phyloP scores from a whole-genome alignment of 1,139 yeast genomes.

The Kurtzmaniella quercitrusa region DNA sequence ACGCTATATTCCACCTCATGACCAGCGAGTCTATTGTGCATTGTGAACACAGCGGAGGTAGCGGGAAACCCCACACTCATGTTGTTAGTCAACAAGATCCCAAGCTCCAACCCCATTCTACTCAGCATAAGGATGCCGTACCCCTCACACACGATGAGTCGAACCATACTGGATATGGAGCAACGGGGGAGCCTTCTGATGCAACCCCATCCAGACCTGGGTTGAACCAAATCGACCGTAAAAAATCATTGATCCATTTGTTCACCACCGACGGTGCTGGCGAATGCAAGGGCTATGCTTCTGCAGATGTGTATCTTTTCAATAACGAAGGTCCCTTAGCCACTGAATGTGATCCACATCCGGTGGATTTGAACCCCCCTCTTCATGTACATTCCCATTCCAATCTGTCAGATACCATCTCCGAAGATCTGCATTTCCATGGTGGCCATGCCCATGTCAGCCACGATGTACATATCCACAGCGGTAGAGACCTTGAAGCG shows the following conservation, averaged over 20 bases:
- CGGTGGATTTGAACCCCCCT: slow-evolving; percentile 6
- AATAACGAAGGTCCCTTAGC: slow-evolving; percentile 5
- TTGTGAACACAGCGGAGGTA: slow-evolving; percentile 61
- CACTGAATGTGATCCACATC: not conserved
- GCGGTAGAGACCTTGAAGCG: slow-evolving; percentile 8
- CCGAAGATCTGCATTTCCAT: slow-evolving; percentile 7
- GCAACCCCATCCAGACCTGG: not conserved
- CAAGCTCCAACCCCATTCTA: not conserved
- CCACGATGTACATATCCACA: slow-evolving; percentile 4
- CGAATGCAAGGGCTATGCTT: slow-evolving; percentile 52
- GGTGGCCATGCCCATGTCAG: slow-evolving; percentile 7
- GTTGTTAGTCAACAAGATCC: not conserved
- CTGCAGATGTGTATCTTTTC: slow-evolving; percentile 35
- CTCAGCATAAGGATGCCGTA: not conserved
- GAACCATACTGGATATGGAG: not conserved
- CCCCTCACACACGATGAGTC: slow-evolving; percentile 1
- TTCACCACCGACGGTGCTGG: slow-evolving; percentile 30
- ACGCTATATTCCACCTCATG: slow-evolving; percentile 60
- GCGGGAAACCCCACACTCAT: slow-evolving; percentile 10
- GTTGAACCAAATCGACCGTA: slow-evolving; percentile 8
- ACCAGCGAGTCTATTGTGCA: slow-evolving; percentile 85
- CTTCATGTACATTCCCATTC: not conserved
- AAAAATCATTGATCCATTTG: slow-evolving; percentile 25
- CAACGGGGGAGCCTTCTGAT: not conserved
- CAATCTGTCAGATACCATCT: not conserved